Evolutionary conservation across 169 alveolate species (phyloP).

Genomic region (Plasmodium malariae): DNA sequence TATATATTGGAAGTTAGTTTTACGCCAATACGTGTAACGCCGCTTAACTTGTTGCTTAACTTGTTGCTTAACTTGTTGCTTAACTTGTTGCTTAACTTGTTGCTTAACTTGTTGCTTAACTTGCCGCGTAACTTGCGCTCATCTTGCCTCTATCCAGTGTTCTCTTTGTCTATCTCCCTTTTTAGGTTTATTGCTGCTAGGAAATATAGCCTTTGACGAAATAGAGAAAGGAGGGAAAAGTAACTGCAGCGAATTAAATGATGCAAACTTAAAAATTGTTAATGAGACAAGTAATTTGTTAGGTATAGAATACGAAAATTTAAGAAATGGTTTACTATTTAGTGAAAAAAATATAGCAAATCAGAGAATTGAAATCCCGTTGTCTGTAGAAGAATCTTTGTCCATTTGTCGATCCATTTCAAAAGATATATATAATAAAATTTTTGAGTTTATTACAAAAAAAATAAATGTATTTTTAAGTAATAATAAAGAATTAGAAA

Average conservation of each 20-base stretch:
- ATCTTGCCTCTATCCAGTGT: background rate
- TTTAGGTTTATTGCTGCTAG: constrained; percentile 86
- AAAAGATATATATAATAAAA: constrained; percentile 87
- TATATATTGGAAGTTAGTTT: no score
- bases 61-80: no score
- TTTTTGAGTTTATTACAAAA: constrained; percentile 86
- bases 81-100: no score
- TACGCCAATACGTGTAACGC: no score
- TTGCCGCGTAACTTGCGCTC: background rate
- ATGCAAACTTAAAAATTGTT: constrained; percentile 70
- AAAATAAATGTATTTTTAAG: constrained; percentile 84
- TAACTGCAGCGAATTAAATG: constrained; percentile 77
- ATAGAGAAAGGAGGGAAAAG: constrained; percentile 81
- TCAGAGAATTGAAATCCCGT: constrained; percentile 83
- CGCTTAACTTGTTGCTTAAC: no score
- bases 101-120: background rate
- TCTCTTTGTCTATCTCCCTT: background rate
- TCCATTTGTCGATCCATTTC: constrained; percentile 83
- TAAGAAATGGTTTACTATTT: constrained; percentile 74
- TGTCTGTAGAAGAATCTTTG: constrained; percentile 79
- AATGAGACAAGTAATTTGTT: constrained; percentile 68
- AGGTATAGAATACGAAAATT: constrained; percentile 77
- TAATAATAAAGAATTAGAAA: constrained; percentile 79
- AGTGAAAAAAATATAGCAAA: constrained; percentile 82
- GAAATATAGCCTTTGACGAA: constrained; percentile 83